A percentile compares a stretch with the other conserved stretches of the same genome.
Evolutionary conservation across 352 stramenopile species (phyloP).

Genomic region (Phytopythium vexans): DNA sequence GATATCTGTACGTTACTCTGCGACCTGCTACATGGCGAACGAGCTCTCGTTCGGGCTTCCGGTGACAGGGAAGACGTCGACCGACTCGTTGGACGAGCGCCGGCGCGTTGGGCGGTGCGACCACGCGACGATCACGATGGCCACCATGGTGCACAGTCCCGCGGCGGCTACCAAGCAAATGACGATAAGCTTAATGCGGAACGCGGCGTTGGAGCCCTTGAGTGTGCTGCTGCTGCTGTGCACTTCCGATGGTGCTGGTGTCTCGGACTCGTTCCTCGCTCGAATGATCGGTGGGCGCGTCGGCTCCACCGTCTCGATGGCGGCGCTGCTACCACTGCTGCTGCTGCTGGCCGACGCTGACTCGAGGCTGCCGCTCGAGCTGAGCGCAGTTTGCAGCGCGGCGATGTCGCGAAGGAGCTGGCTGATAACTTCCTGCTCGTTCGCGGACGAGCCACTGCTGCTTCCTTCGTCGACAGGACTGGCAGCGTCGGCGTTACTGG

Average conservation of each 20-base stretch:
- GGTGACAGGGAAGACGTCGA: conserved; percentile 1
- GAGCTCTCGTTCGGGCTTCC: not conserved
- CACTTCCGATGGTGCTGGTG: not conserved
- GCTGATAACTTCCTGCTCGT: too few relatives aligned
- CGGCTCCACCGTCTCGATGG: not conserved
- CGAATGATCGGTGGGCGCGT: not conserved
- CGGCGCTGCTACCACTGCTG: not conserved
- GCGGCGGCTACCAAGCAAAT: not conserved
- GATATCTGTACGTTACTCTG: not conserved
- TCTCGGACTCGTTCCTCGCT: not conserved
- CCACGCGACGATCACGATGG: not conserved
- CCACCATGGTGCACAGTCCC: conserved; percentile 2
- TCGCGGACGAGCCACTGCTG: too few relatives aligned
- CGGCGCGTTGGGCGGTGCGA: not conserved
- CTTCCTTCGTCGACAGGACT: too few relatives aligned
- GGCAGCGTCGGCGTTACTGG: too few relatives aligned
- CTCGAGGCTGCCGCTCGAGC: not conserved
- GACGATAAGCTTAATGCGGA: conserved; percentile 3
- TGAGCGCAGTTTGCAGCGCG: too few relatives aligned
- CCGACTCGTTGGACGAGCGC: not conserved
- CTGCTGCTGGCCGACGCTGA: not conserved
- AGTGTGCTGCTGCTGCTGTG: not conserved
- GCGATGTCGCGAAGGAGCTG: not conserved
- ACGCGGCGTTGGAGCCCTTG: conserved; percentile 1
- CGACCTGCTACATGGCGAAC: not conserved